Evolutionary conservation across 257 asterid species (phyloP).

Genomic region (Solanum boliviense): DNA sequence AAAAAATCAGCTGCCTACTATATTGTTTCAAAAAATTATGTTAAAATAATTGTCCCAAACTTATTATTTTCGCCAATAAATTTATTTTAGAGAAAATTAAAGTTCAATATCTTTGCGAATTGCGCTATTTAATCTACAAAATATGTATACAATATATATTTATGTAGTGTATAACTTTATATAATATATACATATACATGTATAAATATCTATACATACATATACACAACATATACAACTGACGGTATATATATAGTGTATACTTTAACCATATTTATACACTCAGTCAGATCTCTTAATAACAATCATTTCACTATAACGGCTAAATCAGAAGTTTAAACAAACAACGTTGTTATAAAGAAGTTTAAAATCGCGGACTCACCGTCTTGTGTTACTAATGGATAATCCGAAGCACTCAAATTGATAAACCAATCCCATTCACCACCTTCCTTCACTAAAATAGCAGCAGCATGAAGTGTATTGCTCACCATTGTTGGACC

Average conservation of each 20-base stretch:
- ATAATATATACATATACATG: no score
- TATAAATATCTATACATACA: no score
- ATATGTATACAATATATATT: no score
- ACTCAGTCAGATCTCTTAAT: no score
- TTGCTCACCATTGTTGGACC: constrained; percentile 73
- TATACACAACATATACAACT: no score
- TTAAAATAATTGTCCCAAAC: background rate
- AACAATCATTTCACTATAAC: background rate
- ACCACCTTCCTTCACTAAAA: constrained; percentile 53
- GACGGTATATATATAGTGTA: no score
- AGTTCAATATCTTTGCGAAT: background rate
- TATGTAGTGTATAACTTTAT: no score
- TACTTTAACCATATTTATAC: no score
- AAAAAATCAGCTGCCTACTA: background rate
- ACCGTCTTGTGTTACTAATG: constrained; percentile 74
- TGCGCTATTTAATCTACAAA: no score
- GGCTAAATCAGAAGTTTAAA: no score
- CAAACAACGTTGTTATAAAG: background rate
- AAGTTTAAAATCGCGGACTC: background rate
- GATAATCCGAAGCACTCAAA: constrained; percentile 79
- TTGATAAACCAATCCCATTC: constrained; percentile 88
- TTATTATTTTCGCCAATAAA: background rate
- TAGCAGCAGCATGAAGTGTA: constrained; percentile 64
- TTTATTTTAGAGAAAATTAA: background rate
- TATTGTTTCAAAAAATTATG: background rate